phyloP scores from a whole-genome alignment of 164 flowering plant genomes.

The Annona cherimola region DNA sequence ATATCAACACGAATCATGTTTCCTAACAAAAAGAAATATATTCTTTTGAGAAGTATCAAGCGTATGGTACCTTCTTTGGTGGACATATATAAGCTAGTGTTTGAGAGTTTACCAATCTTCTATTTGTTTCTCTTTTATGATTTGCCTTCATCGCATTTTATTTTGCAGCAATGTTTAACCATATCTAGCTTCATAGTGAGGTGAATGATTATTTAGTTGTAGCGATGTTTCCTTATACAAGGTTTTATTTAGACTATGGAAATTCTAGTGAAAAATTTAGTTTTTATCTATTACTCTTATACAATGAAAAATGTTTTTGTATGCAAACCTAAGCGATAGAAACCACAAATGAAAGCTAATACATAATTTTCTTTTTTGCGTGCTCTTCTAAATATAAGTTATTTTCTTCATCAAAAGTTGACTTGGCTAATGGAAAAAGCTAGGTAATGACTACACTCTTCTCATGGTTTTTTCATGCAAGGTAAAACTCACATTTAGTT shows the following conservation, averaged over 20 bases:
- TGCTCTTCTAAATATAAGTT: conserved; percentile 83
- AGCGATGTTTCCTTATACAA: neutral
- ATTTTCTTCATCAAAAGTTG: conserved; percentile 82
- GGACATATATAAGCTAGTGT: no score
- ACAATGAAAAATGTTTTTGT: neutral
- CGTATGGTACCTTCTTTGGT: no score
- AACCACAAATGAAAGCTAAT: conserved; percentile 8
- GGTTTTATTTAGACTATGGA: no score
- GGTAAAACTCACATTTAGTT: neutral
- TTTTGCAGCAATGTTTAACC: no score
- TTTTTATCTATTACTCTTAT: no score
- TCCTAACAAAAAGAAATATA: no score
- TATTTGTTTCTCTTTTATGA: no score
- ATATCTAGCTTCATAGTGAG: neutral
- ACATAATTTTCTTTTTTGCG: conserved; percentile 42
- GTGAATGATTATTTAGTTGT: neutral
- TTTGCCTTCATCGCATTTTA: no score
- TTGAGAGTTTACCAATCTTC: no score
- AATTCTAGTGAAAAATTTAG: no score
- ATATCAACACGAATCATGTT: no score
- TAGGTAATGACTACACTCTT: conserved; percentile 41
- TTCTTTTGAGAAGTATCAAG: no score
- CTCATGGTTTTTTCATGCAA: conserved; percentile 1
- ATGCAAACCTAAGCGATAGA: neutral
- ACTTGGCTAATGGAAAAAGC: conserved; percentile 47